Evolutionary conservation across 192 early-diverging fungal genomes (phyloP).

Genomic region (Irineochytrium annulatum): DNA sequence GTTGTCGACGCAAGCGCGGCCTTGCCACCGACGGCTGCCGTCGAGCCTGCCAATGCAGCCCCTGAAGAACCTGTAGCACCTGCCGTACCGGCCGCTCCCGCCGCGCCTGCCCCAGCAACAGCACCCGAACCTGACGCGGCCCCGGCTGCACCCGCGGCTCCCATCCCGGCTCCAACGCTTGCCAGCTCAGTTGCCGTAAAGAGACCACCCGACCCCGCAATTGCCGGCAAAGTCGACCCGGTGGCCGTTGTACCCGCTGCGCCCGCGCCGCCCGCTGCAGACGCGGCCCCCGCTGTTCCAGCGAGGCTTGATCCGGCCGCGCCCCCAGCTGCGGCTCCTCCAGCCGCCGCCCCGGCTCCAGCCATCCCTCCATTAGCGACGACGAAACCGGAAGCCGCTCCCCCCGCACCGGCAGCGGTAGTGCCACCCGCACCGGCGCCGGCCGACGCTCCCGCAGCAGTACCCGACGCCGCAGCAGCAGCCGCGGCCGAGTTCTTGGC

Average conservation of each 20-base stretch:
- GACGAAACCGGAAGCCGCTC: neutral
- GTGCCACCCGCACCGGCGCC: neutral
- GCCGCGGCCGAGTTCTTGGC: neutral
- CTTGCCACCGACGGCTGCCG: neutral
- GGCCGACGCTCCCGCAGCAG: neutral
- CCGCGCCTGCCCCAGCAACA: neutral
- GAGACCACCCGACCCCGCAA: neutral
- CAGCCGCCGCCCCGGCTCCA: neutral
- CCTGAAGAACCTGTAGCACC: neutral
- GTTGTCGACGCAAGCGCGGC: neutral
- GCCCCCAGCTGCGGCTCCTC: neutral
- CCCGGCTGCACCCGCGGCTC: neutral
- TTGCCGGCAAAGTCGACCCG: neutral
- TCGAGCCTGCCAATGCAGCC: neutral
- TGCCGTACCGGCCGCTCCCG: neutral
- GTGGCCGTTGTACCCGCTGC: neutral
- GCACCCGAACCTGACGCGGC: neutral
- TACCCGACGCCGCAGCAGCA: neutral
- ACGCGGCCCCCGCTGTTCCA: neutral
- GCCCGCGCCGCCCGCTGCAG: neutral
- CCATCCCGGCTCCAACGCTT: neutral
- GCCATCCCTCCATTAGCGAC: neutral
- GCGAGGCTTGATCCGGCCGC: neutral
- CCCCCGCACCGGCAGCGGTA: neutral
- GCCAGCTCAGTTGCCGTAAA: too few relatives aligned